Percentiles rank a stretch among this genome's conserved stretches.
These are phyloP conservation scores for Torulaspora delbrueckii DNA, from an alignment of 805 yeast genomes.

Conservation along the genomic window DNA sequence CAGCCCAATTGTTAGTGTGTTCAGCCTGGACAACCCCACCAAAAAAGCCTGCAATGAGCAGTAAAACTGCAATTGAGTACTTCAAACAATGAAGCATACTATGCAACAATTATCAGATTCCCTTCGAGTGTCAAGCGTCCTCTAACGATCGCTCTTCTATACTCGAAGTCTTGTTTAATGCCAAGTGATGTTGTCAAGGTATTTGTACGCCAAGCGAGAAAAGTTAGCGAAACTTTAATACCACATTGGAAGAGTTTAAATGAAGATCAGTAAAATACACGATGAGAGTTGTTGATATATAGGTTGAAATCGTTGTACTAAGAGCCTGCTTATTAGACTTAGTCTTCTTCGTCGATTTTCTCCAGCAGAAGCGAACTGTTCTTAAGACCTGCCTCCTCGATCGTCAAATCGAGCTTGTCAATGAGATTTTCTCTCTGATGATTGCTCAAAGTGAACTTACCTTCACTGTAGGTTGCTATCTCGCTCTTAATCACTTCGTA, in stretches of 20 bases:
- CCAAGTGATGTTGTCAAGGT: background rate
- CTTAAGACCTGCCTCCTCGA: constrained; percentile 70
- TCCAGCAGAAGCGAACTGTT: constrained; percentile 80
- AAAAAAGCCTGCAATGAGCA: constrained; percentile 3
- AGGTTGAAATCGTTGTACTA: too few species aligned
- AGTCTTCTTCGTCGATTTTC: constrained; percentile 26
- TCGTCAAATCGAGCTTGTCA: constrained; percentile 47
- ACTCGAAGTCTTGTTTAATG: background rate
- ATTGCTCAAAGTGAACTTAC: constrained; percentile 51
- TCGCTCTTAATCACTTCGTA: constrained; percentile 65
- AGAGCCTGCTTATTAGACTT: background rate
- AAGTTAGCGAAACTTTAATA: background rate
- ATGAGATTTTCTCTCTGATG: constrained; percentile 55
- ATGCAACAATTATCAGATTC: background rate
- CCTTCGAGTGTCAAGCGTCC: background rate
- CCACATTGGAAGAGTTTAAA: background rate
- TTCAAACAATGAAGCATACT: constrained; percentile 8
- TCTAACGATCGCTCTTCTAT: too few species aligned
- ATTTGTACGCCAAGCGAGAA: background rate
- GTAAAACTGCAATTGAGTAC: background rate
- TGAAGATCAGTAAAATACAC: background rate
- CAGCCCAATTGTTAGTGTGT: constrained; percentile 75
- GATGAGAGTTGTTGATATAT: too few species aligned
- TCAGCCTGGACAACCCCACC: constrained; percentile 4
- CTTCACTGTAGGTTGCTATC: constrained; percentile 40